These are phyloP conservation scores for Hordeum pubiflorum DNA, from an alignment of 202 grass and related monocot species.

Conservation along the genomic window DNA sequence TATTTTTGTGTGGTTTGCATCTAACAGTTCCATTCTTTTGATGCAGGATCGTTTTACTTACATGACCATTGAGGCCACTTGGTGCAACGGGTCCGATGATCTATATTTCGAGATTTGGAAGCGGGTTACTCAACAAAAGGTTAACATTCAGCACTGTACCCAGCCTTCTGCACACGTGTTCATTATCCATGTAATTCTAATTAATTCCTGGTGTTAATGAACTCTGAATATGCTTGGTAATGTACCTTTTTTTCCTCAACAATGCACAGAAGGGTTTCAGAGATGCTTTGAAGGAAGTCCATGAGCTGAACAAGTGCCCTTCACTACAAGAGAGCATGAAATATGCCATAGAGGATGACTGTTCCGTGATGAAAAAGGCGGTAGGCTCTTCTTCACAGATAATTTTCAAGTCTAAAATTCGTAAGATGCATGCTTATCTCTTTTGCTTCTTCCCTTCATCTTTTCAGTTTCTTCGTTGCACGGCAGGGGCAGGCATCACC, in stretches of 20 bases:
- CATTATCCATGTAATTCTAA: background rate
- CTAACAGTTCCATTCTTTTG: background rate
- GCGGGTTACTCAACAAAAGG: background rate
- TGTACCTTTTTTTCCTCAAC: background rate
- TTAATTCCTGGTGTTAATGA: background rate
- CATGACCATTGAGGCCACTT: background rate
- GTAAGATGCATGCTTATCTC: background rate
- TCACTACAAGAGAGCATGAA: background rate
- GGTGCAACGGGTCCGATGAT: background rate
- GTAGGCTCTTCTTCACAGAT: background rate
- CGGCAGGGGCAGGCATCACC: background rate
- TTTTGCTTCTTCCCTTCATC: background rate
- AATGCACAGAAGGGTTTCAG: background rate
- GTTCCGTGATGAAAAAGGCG: background rate
- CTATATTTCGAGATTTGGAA: slow-evolving; percentile 5
- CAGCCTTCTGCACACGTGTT: background rate
- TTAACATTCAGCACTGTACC: background rate
- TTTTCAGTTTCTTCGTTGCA: slow-evolving; percentile 1
- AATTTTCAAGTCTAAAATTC: background rate
- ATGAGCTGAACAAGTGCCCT: background rate
- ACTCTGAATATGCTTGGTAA: background rate
- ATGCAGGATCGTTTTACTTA: slow-evolving; percentile 1
- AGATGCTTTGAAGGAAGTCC: background rate
- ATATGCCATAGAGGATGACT: background rate
- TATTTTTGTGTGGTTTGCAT: background rate